Percentiles rank a stretch among this genome's conserved stretches.
Conservation (phyloP, 108 stramenopile species). For the Cyclostephanos invisitatus region DNA sequence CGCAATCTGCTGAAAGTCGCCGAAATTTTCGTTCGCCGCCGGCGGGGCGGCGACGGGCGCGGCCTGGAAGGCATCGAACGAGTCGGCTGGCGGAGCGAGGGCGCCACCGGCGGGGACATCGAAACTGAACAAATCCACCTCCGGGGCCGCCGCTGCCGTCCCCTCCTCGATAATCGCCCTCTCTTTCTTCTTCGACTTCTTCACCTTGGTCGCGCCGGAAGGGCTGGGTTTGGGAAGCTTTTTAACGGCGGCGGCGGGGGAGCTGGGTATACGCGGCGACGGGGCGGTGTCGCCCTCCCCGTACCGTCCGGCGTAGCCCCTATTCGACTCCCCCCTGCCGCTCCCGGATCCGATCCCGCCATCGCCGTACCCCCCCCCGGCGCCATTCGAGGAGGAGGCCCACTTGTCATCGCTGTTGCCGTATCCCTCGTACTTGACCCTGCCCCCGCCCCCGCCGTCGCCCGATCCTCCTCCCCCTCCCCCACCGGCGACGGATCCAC, state of each 20-base stretch:
- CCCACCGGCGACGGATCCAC: constrained; percentile 41
- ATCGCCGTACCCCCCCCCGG: constrained; percentile 66
- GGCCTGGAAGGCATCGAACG: constrained; percentile 47
- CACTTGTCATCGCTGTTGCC: constrained; percentile 70
- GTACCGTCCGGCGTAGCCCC: constrained; percentile 51
- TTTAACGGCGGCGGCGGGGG: neutral
- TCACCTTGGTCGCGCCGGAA: constrained; percentile 51
- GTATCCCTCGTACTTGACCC: constrained; percentile 59
- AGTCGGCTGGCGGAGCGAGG: constrained; percentile 15
- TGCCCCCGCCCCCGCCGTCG: constrained; percentile 26
- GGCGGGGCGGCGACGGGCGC: constrained; percentile 19
- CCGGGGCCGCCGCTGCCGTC: constrained; percentile 35
- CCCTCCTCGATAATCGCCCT: constrained; percentile 35
- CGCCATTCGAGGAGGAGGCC: constrained; percentile 21
- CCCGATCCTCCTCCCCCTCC: constrained; percentile 37
- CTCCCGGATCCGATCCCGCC: constrained; percentile 71
- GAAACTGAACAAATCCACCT: constrained; percentile 75
- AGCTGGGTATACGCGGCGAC: constrained; percentile 9
- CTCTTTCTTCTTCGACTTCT: constrained; percentile 84
- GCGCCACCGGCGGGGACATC: constrained; percentile 49
- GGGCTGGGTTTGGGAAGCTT: constrained; percentile 56
- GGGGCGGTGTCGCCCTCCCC: constrained; percentile 41
- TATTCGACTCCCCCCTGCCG: constrained; percentile 16
- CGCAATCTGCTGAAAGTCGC: constrained; percentile 50
- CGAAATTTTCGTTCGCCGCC: constrained; percentile 47